Conservation (phyloP, 2,329 filamentous ascomycete genomes). For the Ophiosphaerella herpotricha region DNA sequence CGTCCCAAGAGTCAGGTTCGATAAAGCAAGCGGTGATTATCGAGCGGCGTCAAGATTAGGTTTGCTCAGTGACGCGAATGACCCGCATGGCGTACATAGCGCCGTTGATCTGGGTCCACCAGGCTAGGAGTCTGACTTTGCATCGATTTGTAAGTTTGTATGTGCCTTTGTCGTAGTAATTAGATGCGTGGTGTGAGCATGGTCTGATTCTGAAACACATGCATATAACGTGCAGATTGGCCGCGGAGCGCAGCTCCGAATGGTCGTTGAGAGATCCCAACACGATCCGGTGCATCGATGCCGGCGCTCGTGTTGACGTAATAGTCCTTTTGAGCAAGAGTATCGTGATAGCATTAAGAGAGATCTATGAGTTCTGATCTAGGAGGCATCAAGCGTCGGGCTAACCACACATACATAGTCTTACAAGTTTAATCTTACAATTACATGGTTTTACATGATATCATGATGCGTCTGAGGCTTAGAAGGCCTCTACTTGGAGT, state of each 20-base stretch:
- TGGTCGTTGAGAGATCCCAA: too few relatives aligned
- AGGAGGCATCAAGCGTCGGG: neutral
- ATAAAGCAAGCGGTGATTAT: neutral
- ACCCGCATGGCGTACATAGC: neutral
- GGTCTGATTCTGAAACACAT: neutral
- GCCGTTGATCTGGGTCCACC: neutral
- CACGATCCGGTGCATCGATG: too few relatives aligned
- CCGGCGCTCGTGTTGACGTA: too few relatives aligned
- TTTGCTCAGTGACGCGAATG: conserved; percentile 1
- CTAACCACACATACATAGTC: neutral
- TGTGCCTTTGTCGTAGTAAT: neutral
- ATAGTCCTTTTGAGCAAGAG: neutral
- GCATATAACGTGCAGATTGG: neutral
- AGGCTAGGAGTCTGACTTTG: neutral
- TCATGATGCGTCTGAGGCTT: neutral
- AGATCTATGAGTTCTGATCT: neutral
- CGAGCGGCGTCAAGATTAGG: conserved; percentile 1
- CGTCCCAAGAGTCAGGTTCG: neutral
- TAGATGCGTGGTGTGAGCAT: neutral
- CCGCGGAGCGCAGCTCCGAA: too few relatives aligned
- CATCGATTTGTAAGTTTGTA: too few relatives aligned
- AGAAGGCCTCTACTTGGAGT: neutral
- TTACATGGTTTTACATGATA: conserved; percentile 1
- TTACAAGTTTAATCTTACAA: conserved; percentile 3
- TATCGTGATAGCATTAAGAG: neutral